Conservation (phyloP, 2,329 filamentous ascomycete species). For the Fusarium veterinarium region DNA sequence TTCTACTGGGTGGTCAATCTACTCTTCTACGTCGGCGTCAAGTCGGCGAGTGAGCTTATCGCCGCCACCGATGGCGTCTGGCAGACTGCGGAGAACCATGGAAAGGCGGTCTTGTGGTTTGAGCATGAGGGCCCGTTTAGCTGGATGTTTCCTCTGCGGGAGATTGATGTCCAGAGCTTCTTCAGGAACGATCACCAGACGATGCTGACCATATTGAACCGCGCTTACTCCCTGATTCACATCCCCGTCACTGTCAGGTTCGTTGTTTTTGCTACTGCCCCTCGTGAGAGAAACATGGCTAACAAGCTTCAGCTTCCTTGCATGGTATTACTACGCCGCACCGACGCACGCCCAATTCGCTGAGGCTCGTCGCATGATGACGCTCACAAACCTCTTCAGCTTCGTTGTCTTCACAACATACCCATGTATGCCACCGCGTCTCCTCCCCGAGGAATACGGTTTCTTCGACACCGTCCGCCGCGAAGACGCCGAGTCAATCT, state of each 20-base stretch:
- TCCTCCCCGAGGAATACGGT: conserved; percentile 66
- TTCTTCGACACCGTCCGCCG: conserved; percentile 68
- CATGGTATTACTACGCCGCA: conserved; percentile 72
- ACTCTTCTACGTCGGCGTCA: conserved; percentile 63
- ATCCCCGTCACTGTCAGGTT: conserved; percentile 61
- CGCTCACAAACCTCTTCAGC: conserved; percentile 65
- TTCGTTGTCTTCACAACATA: conserved; percentile 66
- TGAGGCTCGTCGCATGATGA: conserved; percentile 55
- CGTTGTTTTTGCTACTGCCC: neutral
- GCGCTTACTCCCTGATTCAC: conserved; percentile 69
- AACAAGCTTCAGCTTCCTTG: conserved; percentile 62
- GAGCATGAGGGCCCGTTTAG: conserved; percentile 62
- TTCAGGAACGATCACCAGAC: conserved; percentile 65
- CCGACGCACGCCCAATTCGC: conserved; percentile 52
- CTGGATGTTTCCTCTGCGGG: conserved; percentile 64
- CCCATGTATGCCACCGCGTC: conserved; percentile 68
- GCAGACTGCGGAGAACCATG: conserved; percentile 66
- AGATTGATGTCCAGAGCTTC: conserved; percentile 66
- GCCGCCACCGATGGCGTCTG: conserved; percentile 59
- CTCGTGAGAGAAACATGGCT: neutral
- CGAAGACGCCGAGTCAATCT: conserved; percentile 64
- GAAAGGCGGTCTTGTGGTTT: conserved; percentile 64
- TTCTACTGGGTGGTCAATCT: conserved; percentile 78
- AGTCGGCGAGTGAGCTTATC: conserved; percentile 46
- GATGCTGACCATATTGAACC: conserved; percentile 66